A percentile compares a stretch with the other conserved stretches of the same genome.
Conservation (phyloP, 208 protist species). For the Paratrypanosoma confusum region DNA sequence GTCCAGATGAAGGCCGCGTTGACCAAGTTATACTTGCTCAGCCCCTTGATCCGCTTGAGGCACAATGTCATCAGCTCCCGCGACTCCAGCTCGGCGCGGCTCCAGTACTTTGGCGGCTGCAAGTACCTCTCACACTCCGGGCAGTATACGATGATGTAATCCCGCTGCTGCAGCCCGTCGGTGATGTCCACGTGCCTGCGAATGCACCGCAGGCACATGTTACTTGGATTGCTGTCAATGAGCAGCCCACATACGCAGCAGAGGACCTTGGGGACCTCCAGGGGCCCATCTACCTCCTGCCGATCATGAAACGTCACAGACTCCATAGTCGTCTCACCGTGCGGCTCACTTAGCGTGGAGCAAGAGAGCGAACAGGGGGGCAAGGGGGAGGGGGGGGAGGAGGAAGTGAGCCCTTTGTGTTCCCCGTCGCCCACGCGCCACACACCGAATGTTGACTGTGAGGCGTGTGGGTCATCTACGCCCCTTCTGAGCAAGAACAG, state of each 20-base stretch:
- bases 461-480: no score
- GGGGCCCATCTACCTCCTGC: constrained; percentile 5
- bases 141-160: constrained; percentile 92
- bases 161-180: constrained; percentile 95
- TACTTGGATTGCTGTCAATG: constrained; percentile 96
- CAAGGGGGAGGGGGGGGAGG: no score
- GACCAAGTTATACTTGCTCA: constrained; percentile 93
- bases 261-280: constrained; percentile 70
- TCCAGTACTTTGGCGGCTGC: constrained; percentile 96
- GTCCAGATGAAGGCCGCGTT: constrained; percentile 99
- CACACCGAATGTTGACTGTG: no score
- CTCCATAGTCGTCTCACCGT: no score
- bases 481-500: no score
- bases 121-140: constrained; percentile 92
- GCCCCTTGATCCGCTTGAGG: constrained; percentile 94
- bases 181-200: constrained; percentile 96
- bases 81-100: constrained; percentile 92
- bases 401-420: no score
- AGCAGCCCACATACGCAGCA: constrained; percentile 95
- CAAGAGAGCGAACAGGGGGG: no score
- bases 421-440: no score
- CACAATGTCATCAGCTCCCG: constrained; percentile 96
- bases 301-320: no score
- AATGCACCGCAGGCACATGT: constrained; percentile 99
- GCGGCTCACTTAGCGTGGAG: no score